Conservation (phyloP, 768 basidiomycete species). For the Leccinum variicolor region DNA sequence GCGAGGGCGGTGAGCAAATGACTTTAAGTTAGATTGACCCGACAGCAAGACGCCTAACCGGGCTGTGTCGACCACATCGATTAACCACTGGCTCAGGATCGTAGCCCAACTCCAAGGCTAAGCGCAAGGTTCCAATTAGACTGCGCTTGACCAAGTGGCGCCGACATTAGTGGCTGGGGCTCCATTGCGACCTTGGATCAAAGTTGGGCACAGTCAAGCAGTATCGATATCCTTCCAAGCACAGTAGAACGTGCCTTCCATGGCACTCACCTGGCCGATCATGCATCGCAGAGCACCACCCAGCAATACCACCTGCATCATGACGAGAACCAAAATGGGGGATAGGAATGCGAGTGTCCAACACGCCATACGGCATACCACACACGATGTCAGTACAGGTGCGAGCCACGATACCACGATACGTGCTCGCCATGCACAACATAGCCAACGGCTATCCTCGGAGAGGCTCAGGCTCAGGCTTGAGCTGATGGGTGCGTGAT, state of each 20-base stretch:
- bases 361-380: background rate
- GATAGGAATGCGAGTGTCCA: background rate
- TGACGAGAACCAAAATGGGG: background rate
- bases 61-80: slow-evolving; percentile 35
- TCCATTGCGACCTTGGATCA: background rate
- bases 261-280: background rate
- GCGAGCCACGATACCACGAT: background rate
- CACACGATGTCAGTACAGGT: background rate
- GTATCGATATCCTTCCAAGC: background rate
- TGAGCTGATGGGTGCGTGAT: background rate
- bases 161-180: background rate
- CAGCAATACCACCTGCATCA: background rate
- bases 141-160: background rate
- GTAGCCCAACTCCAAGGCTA: background rate
- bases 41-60: slow-evolving; percentile 7
- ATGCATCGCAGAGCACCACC: background rate
- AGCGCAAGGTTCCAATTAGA: background rate
- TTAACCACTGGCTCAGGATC: background rate
- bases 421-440: background rate
- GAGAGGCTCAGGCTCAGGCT: background rate
- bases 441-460: background rate
- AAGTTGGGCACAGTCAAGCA: background rate
- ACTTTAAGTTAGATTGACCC: too few species aligned
- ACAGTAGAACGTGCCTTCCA: background rate
- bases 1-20: too few species aligned